Evolutionary conservation across 176 grass and related monocot species (phyloP).

Genomic region (Hordeum marinum): DNA sequence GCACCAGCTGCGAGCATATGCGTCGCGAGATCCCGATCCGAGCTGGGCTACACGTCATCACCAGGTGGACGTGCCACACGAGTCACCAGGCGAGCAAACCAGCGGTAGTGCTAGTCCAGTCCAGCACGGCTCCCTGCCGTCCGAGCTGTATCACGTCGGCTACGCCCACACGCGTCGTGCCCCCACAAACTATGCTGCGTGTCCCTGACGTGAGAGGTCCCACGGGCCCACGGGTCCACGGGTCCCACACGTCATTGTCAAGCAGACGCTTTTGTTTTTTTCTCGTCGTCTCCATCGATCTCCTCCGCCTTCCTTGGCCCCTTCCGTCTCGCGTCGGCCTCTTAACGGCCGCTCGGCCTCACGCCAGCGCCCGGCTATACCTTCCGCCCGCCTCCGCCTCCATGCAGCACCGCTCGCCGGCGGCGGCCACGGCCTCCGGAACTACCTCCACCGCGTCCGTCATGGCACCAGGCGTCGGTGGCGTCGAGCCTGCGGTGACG

Average conservation of each 20-base stretch:
- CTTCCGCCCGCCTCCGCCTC: background rate
- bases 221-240: fast-evolving
- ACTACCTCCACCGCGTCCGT: background rate
- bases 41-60: constrained; percentile 1
- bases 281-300: background rate
- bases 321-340: background rate
- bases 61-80: background rate
- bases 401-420: constrained; percentile 43
- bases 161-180: constrained; percentile 13
- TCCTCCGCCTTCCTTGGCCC: background rate
- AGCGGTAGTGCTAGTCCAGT: background rate
- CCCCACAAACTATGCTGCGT: background rate
- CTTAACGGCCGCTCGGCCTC: constrained; percentile 31
- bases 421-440: background rate
- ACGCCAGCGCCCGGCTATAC: background rate
- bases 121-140: background rate
- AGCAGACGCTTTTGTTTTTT: background rate
- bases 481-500: constrained; percentile 62
- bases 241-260: background rate
- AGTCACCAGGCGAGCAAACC: background rate
- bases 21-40: background rate
- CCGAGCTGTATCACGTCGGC: background rate
- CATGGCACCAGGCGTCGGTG: constrained; percentile 39
- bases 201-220: background rate
- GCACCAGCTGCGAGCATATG: background rate